These are phyloP conservation scores for Perkinsus chesapeaki DNA, from an alignment of 169 alveolate genomes.

Conservation along the genomic window DNA sequence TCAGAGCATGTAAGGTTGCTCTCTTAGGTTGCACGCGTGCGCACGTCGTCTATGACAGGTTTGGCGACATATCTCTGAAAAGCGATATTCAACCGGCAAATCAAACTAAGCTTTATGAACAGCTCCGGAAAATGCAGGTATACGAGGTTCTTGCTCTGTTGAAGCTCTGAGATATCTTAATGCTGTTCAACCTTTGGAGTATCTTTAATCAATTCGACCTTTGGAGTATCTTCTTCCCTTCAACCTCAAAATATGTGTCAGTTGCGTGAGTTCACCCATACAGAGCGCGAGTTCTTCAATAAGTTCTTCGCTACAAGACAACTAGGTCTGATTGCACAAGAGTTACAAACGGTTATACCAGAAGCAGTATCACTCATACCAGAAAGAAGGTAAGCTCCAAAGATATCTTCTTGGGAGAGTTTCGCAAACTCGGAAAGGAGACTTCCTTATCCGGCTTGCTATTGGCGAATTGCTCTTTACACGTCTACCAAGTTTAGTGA, in stretches of 20 bases:
- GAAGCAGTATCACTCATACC: constrained; percentile 4
- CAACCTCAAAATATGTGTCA: too few relatives aligned
- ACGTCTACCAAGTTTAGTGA: too few relatives aligned
- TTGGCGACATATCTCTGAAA: neutral
- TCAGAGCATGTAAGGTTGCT: neutral
- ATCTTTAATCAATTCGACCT: neutral
- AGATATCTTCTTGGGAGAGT: too few relatives aligned
- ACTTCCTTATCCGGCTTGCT: too few relatives aligned
- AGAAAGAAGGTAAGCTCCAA: neutral
- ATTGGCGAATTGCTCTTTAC: too few relatives aligned
- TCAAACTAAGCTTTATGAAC: neutral
- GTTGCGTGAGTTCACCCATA: neutral
- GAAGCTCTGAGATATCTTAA: neutral
- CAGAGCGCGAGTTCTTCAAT: neutral
- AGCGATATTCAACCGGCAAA: neutral
- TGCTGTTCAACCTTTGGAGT: neutral
- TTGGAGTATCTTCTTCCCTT: neutral
- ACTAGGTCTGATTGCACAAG: constrained; percentile 2
- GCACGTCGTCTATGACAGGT: neutral
- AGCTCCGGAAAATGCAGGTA: constrained; percentile 5
- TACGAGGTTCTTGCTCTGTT: too few relatives aligned
- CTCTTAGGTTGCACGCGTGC: neutral
- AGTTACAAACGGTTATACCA: neutral
- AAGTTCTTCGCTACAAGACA: constrained; percentile 4
- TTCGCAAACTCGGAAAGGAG: too few relatives aligned